Evolutionary conservation across 2,329 filamentous ascomycete genomes (phyloP).

Genomic region (Neophaeococcomyces aloes): DNA sequence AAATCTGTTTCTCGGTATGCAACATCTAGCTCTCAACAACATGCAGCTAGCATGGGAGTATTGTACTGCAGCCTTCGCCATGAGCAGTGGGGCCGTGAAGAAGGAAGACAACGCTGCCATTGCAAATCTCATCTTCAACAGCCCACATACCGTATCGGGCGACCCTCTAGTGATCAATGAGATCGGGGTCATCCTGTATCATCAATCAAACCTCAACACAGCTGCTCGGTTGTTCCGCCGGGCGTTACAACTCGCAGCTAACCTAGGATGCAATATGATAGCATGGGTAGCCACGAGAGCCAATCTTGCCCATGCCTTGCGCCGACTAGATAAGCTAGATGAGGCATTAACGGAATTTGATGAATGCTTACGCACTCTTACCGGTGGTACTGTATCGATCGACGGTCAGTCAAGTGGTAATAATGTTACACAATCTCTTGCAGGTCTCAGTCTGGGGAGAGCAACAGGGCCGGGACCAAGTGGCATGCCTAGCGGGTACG

Average conservation of each 20-base stretch:
- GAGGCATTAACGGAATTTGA: conserved; percentile 74
- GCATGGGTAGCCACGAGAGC: conserved; percentile 76
- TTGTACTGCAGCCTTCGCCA: conserved; percentile 71
- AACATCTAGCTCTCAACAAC: conserved; percentile 92
- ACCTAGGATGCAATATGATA: conserved; percentile 70
- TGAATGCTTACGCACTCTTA: conserved; percentile 68
- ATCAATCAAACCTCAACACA: conserved; percentile 67
- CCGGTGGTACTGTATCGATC: conserved; percentile 49
- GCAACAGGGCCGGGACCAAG: conserved; percentile 20
- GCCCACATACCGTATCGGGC: conserved; percentile 27
- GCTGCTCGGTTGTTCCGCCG: conserved; percentile 68
- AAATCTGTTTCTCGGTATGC: conserved; percentile 94
- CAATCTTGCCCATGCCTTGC: conserved; percentile 80
- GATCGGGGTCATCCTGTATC: conserved; percentile 90
- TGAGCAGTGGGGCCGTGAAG: conserved; percentile 29
- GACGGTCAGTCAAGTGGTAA: conserved; percentile 11
- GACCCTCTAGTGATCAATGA: conserved; percentile 92
- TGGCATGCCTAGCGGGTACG: conserved; percentile 35
- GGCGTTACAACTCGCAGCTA: conserved; percentile 65
- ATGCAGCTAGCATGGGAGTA: conserved; percentile 91
- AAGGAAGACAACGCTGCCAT: conserved; percentile 12
- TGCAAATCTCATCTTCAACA: conserved; percentile 16
- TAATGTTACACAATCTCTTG: conserved; percentile 13
- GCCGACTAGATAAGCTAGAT: conserved; percentile 57
- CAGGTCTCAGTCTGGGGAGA: conserved; percentile 6